Evolutionary conservation across 2,329 filamentous ascomycete species (phyloP).

Genomic region (Colletotrichum nymphaeae): DNA sequence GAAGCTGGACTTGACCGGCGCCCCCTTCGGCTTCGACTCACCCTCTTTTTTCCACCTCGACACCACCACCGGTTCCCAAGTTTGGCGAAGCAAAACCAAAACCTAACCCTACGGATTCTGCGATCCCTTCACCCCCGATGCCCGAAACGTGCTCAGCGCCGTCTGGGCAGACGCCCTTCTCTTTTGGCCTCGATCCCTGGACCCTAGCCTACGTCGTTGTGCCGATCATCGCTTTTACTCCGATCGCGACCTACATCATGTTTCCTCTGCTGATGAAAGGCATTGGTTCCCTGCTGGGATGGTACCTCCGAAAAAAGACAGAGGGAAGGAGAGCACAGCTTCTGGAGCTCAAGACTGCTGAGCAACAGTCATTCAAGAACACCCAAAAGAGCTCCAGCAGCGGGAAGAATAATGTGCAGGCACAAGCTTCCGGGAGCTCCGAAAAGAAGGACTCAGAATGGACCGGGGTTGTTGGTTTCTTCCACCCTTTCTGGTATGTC

Average conservation of each 20-base stretch:
- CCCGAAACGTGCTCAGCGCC: slow-evolving; percentile 44
- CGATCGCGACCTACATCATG: slow-evolving; percentile 45
- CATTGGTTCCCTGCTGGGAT: slow-evolving; percentile 63
- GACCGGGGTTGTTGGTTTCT: slow-evolving; percentile 92
- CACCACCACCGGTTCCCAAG: background rate
- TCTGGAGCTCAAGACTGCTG: slow-evolving; percentile 60
- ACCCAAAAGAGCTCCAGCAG: slow-evolving; percentile 59
- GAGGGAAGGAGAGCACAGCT: slow-evolving; percentile 71
- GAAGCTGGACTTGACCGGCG: slow-evolving; percentile 24
- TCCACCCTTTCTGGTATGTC: slow-evolving; percentile 93
- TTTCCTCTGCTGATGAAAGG: slow-evolving; percentile 50
- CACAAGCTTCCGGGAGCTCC: slow-evolving; percentile 19
- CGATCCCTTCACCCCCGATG: slow-evolving; percentile 35
- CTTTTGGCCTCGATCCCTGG: slow-evolving; percentile 44
- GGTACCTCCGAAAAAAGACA: slow-evolving; percentile 71
- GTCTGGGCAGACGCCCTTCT: slow-evolving; percentile 40
- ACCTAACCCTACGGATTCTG: background rate
- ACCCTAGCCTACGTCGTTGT: slow-evolving; percentile 42
- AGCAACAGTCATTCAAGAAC: slow-evolving; percentile 49
- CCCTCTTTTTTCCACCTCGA: background rate
- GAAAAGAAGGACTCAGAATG: slow-evolving; percentile 70
- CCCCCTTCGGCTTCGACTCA: slow-evolving; percentile 17
- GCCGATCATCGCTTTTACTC: slow-evolving; percentile 36
- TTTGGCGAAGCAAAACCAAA: background rate
- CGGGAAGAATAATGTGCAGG: slow-evolving; percentile 74